Percentiles rank a stretch among this genome's conserved stretches.
phyloP scores from a whole-genome alignment of 257 asterid genomes.

The Solanum habrochaites region DNA sequence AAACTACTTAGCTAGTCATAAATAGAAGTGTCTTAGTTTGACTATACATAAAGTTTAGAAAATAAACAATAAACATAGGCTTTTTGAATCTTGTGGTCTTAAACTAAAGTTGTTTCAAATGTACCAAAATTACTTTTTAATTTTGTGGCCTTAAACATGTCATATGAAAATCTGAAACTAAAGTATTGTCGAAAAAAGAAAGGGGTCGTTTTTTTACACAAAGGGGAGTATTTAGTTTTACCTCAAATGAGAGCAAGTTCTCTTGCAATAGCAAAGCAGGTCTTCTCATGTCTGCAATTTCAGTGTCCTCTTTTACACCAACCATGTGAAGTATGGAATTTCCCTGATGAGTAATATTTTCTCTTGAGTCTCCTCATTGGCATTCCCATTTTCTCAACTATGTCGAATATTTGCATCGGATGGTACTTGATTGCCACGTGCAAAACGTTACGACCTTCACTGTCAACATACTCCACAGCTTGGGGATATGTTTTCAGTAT shows the following conservation, averaged over 20 bases:
- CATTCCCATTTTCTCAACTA: neutral
- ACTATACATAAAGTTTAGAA: neutral
- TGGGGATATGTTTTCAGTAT: neutral
- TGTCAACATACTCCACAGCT: constrained; percentile 3
- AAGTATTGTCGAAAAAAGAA: neutral
- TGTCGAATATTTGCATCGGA: neutral
- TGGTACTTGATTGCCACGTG: constrained; percentile 2
- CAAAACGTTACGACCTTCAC: neutral
- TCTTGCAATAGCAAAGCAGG: constrained; percentile 8
- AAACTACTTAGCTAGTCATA: neutral
- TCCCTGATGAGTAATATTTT: neutral
- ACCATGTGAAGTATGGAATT: constrained; percentile 9
- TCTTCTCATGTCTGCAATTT: neutral
- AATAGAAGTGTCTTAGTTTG: neutral
- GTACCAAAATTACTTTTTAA: too few relatives aligned
- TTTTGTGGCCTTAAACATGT: neutral
- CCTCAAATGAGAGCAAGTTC: constrained; percentile 2
- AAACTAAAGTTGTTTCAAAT: too few relatives aligned
- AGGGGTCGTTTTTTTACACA: neutral
- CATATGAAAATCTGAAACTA: neutral
- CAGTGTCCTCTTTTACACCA: neutral
- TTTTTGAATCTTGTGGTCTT: neutral
- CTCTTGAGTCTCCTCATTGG: constrained; percentile 3
- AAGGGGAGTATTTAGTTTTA: neutral
- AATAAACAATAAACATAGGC: neutral